These are phyloP conservation scores for Volvox africanus DNA, from an alignment of 139 green algal species.

Conservation along the genomic window DNA sequence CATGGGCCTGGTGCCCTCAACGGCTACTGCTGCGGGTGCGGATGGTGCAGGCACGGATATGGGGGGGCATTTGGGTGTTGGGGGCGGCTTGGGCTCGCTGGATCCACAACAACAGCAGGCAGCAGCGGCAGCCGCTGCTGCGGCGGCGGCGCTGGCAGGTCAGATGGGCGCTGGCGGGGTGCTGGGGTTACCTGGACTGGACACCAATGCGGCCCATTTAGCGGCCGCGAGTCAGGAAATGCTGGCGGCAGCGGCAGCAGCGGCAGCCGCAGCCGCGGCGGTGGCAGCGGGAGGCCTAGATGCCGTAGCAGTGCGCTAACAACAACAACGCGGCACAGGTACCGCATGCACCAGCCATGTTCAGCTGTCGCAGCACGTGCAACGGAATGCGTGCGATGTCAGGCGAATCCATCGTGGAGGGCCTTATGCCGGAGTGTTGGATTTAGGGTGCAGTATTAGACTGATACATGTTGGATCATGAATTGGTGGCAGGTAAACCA, in stretches of 20 bases:
- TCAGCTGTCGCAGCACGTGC: too few species aligned
- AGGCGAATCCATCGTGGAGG: too few species aligned
- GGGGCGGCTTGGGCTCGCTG: neutral
- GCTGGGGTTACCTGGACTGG: slow-evolving; percentile 6
- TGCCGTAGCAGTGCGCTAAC: neutral
- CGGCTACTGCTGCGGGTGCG: neutral
- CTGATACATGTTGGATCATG: too few species aligned
- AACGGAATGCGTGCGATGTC: too few species aligned
- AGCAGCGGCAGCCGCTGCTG: neutral
- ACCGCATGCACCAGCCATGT: too few species aligned
- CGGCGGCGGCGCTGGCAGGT: slow-evolving; percentile 26
- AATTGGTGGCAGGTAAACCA: too few species aligned
- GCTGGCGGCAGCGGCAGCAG: slow-evolving; percentile 11
- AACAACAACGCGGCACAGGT: too few species aligned
- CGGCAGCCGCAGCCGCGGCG: slow-evolving; percentile 17
- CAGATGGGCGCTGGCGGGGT: neutral
- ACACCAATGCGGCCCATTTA: neutral
- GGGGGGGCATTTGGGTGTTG: neutral
- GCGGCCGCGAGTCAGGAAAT: slow-evolving; percentile 23
- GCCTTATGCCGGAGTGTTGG: too few species aligned
- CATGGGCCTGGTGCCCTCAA: slow-evolving; percentile 16
- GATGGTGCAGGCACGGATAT: too few species aligned
- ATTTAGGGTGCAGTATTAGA: too few species aligned
- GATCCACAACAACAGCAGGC: slow-evolving; percentile 15
- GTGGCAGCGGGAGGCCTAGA: neutral